phyloP scores from a whole-genome alignment of 139 green algal genomes.

The Chlamydomonas urium region DNA sequence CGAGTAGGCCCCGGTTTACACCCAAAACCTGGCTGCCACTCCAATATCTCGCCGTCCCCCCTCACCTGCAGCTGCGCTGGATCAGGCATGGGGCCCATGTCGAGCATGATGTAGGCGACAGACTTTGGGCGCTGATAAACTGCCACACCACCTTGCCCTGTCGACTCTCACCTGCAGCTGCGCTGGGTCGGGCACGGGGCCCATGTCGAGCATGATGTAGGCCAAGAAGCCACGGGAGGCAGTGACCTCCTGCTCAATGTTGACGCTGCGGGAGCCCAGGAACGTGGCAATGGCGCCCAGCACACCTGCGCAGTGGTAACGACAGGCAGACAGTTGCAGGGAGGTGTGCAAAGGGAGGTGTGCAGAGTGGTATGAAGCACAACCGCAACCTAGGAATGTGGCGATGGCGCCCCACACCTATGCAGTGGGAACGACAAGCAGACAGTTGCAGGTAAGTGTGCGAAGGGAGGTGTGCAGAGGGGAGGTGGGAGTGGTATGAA shows the following conservation, averaged over 20 bases:
- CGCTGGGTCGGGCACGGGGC: slow-evolving; percentile 29
- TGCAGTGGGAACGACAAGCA: not conserved
- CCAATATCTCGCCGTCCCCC: no score
- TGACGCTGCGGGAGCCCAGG: slow-evolving; percentile 35
- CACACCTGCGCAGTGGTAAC: slow-evolving; percentile 17
- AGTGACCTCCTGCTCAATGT: slow-evolving; percentile 59
- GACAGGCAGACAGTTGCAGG: not conserved
- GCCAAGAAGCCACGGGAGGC: slow-evolving; percentile 41
- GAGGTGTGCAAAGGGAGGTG: not conserved
- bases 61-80: slow-evolving; percentile 25
- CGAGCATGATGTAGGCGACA: slow-evolving; percentile 52
- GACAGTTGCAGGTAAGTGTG: slow-evolving; percentile 1
- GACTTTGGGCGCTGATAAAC: no score
- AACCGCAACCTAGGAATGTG: slow-evolving; percentile 17
- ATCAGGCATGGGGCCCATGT: slow-evolving; percentile 29
- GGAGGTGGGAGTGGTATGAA: no score
- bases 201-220: slow-evolving; percentile 53
- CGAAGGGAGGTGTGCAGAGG: no score
- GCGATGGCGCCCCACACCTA: slow-evolving; percentile 23
- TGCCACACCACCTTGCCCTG: not conserved
- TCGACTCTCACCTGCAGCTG: slow-evolving; percentile 26
- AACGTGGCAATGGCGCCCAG: slow-evolving; percentile 53
- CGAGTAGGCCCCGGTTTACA: no score
- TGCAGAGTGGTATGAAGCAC: slow-evolving; percentile 24
- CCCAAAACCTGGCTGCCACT: no score